Conservation (phyloP, 352 stramenopile genomes). For the Phytophthora chlamydospora region DNA sequence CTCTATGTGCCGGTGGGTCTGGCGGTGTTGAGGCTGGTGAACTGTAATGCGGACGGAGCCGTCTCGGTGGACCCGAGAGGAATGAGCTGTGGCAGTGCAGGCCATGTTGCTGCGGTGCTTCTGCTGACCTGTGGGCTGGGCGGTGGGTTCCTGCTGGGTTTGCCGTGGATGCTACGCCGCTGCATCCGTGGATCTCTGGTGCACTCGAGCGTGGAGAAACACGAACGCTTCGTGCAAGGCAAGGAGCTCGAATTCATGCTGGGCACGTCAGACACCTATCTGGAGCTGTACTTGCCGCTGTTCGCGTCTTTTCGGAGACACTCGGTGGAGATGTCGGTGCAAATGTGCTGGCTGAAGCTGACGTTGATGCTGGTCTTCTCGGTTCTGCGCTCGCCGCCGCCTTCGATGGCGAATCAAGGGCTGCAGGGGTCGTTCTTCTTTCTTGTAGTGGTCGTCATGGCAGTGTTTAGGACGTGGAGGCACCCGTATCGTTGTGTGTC, state of each 20-base stretch:
- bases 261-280: slow-evolving; percentile 57
- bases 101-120: slow-evolving; percentile 37
- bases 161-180: slow-evolving; percentile 46
- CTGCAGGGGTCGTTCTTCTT: slow-evolving; percentile 59
- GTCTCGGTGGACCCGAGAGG: slow-evolving; percentile 56
- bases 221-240: slow-evolving; percentile 54
- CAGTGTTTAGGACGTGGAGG: slow-evolving; percentile 28
- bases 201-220: slow-evolving; percentile 31
- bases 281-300: slow-evolving; percentile 63
- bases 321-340: slow-evolving; percentile 37
- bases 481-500: slow-evolving; percentile 44
- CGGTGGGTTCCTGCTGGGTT: slow-evolving; percentile 49
- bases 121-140: slow-evolving; percentile 43
- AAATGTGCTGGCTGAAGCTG: slow-evolving; percentile 57
- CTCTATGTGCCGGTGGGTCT: slow-evolving; percentile 70
- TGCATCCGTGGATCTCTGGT: slow-evolving; percentile 43
- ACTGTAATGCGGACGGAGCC: slow-evolving; percentile 47
- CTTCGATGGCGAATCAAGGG: slow-evolving; percentile 49
- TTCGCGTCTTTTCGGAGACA: slow-evolving; percentile 53
- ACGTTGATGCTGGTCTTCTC: slow-evolving; percentile 56
- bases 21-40: slow-evolving; percentile 60
- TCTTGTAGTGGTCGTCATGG: slow-evolving; percentile 26
- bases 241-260: slow-evolving; percentile 70
- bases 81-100: slow-evolving; percentile 41
- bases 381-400: slow-evolving; percentile 48